These are phyloP conservation scores for Collariella sp. DNA, from an alignment of 495 filamentous ascomycete genomes.

Conservation along the genomic window DNA sequence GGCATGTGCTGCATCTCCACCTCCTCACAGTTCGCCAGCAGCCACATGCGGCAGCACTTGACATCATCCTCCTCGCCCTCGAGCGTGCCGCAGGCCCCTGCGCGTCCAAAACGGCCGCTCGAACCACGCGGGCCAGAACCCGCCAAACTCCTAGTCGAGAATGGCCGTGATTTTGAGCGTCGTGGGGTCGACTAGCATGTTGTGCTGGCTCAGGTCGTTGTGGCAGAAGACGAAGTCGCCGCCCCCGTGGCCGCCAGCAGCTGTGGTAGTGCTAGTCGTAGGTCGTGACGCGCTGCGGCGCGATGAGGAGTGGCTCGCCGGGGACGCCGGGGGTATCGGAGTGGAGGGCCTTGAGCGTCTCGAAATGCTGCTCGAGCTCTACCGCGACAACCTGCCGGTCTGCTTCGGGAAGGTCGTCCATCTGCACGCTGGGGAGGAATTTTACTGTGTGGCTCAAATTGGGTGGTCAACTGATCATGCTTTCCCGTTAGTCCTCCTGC, in stretches of 20 bases:
- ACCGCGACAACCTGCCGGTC: too few species aligned
- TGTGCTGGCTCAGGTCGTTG: conserved; percentile 28
- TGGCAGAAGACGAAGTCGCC: conserved; percentile 28
- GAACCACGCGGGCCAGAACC: conserved; percentile 26
- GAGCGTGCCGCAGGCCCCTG: background rate
- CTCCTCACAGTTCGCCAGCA: conserved; percentile 7
- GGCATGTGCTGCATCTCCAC: conserved; percentile 2
- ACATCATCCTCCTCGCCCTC: conserved; percentile 12
- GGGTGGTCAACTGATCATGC: too few species aligned
- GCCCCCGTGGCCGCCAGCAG: background rate
- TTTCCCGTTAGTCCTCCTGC: too few species aligned
- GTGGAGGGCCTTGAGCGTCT: too few species aligned
- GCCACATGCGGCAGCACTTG: conserved; percentile 8
- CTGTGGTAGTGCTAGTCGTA: background rate
- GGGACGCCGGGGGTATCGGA: too few species aligned
- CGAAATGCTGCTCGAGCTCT: too few species aligned
- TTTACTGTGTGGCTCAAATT: too few species aligned
- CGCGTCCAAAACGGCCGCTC: conserved; percentile 6
- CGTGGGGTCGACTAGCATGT: conserved; percentile 26
- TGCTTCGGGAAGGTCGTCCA: too few species aligned
- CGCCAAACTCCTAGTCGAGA: conserved; percentile 33
- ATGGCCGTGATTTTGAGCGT: conserved; percentile 28
- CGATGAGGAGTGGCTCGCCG: conserved; percentile 2
- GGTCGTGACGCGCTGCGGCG: background rate
- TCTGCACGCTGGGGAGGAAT: too few species aligned